Evolutionary conservation across 2,329 filamentous ascomycete species (phyloP).

Genomic region (Diaporthe citri): DNA sequence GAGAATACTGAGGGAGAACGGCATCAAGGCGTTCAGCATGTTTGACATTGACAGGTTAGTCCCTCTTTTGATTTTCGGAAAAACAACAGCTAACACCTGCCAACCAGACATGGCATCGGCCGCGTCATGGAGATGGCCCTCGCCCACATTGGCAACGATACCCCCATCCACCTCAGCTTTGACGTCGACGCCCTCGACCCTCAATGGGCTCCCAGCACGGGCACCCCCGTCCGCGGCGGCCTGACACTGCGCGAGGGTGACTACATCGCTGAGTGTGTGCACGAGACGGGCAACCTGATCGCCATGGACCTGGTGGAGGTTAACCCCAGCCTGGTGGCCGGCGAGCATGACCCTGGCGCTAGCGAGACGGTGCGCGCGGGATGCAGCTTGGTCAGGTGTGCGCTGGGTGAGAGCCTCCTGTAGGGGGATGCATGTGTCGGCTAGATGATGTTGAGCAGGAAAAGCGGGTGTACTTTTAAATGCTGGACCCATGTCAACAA

Average conservation of each 20-base stretch:
- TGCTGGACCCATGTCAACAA: background rate
- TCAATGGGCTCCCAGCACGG: conserved; percentile 95
- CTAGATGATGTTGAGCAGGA: background rate
- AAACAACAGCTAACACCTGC: background rate
- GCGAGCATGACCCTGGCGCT: conserved; percentile 72
- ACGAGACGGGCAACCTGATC: conserved; percentile 82
- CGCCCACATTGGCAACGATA: conserved; percentile 92
- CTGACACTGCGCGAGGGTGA: conserved; percentile 95
- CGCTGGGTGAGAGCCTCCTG: conserved; percentile 89
- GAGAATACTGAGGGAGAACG: conserved; percentile 86
- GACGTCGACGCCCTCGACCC: conserved; percentile 97
- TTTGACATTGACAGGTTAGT: conserved; percentile 91
- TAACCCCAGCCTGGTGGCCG: conserved; percentile 76
- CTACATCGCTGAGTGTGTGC: conserved; percentile 92
- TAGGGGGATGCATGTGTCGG: conserved; percentile 52
- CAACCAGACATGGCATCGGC: conserved; percentile 85
- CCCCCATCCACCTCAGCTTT: conserved; percentile 96
- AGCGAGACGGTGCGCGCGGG: conserved; percentile 91
- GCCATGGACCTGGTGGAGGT: conserved; percentile 88
- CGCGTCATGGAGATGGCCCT: conserved; percentile 98
- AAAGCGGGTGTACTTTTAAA: background rate
- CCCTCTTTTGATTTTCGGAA: background rate
- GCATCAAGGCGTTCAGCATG: conserved; percentile 98
- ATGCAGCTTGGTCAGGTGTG: conserved; percentile 91
- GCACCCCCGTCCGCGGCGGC: conserved; percentile 93